These are phyloP conservation scores for Daucus carota DNA, from an alignment of 129 eudicot genomes.

Conservation along the genomic window DH1_v3.0 NC_030385.2:41902001-41902500, in stretches of 20 bases:
- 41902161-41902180: not conserved
- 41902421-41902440: not conserved
- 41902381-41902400: not conserved
- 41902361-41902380: not conserved
- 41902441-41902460: not conserved
- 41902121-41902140: slow-evolving; percentile 5
- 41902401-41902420: not conserved
- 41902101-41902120: not conserved
- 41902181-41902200: not conserved
- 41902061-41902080: slow-evolving; percentile 11
- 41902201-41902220: not conserved
- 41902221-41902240: not conserved
- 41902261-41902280: not conserved
- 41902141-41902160: not conserved
- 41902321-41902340: too few species aligned
- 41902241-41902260: not conserved
- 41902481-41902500: not conserved
- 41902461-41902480: not conserved
- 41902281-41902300: not conserved
- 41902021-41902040: too few species aligned
- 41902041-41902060: not conserved
- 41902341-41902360: not conserved
- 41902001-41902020: not conserved
- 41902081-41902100: slow-evolving; percentile 3
- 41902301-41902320: not conserved